These are phyloP conservation scores for Sporobolomyces pararoseus DNA, from an alignment of 768 basidiomycete species.

Conservation along the genomic window DNA sequence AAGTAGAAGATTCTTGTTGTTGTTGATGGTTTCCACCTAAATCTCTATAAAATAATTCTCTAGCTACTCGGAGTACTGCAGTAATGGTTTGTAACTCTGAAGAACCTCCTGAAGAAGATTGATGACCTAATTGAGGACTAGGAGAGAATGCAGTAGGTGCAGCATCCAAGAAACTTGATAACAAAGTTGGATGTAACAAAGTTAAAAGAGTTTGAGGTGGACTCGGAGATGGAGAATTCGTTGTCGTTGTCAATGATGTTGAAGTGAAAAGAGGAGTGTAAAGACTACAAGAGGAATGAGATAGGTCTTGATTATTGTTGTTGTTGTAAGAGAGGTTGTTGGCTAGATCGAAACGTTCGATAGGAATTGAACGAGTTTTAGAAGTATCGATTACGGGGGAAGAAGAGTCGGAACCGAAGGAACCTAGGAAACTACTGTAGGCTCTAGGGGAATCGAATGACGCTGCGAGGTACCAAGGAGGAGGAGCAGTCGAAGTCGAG, in stretches of 20 bases:
- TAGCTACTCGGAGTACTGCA: slow-evolving; percentile 60
- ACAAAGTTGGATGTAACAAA: slow-evolving; percentile 70
- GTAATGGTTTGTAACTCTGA: slow-evolving; percentile 49
- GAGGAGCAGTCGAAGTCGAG: slow-evolving; percentile 47
- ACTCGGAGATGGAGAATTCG: background rate
- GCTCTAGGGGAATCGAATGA: slow-evolving; percentile 59
- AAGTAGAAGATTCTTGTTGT: background rate
- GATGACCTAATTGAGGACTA: background rate
- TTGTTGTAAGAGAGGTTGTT: background rate
- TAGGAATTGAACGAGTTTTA: background rate
- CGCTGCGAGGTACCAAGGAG: slow-evolving; percentile 64
- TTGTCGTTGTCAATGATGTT: background rate
- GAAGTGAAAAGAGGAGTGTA: background rate
- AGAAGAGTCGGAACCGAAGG: slow-evolving; percentile 14
- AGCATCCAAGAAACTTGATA: slow-evolving; percentile 80
- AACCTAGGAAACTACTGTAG: slow-evolving; percentile 49
- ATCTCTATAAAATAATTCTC: slow-evolving; percentile 63
- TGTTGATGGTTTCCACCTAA: slow-evolving; percentile 11
- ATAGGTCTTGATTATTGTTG: too few relatives aligned
- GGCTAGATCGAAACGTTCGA: slow-evolving; percentile 26
- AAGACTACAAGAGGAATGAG: slow-evolving; percentile 3
- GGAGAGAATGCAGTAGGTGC: slow-evolving; percentile 78
- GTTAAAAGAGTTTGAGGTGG: slow-evolving; percentile 49
- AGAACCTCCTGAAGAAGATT: slow-evolving; percentile 39
- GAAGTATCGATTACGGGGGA: background rate